These are phyloP conservation scores for Ampelocalamus luodianensis DNA, from an alignment of 176 grass and related monocot species.

Conservation along the genomic window DNA sequence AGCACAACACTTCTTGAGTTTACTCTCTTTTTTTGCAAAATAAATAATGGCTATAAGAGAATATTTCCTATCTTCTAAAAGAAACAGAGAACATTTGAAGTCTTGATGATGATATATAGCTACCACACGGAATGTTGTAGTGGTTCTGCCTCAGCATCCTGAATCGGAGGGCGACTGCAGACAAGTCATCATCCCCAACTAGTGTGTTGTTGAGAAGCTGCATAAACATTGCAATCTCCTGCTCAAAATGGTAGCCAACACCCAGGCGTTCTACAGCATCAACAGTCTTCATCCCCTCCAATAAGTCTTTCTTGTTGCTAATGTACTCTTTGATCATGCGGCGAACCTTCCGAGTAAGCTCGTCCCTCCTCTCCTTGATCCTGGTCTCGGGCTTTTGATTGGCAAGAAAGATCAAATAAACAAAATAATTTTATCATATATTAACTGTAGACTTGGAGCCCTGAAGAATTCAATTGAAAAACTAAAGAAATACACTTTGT, in stretches of 20 bases:
- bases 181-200: background rate
- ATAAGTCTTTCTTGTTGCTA: background rate
- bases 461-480: no score
- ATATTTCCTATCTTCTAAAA: no score
- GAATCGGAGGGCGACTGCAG: background rate
- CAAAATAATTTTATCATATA: no score
- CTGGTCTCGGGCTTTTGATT: background rate
- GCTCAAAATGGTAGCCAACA: constrained; percentile 21
- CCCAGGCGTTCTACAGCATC: constrained; percentile 13
- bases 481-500: no score
- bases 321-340: background rate
- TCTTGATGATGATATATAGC: no score
- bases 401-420: no score
- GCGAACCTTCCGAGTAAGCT: background rate
- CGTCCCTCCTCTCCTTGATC: background rate
- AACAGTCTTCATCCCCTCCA: background rate
- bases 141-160: constrained; percentile 10
- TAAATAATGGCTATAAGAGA: no score
- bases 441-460: no score
- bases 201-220: background rate
- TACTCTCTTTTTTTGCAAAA: no score
- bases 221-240: background rate
- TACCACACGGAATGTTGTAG: background rate
- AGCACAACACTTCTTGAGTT: no score
- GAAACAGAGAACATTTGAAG: no score